phyloP scores from a whole-genome alignment of 805 yeast species.

The Maudiozyma serrabonitensis region DNA sequence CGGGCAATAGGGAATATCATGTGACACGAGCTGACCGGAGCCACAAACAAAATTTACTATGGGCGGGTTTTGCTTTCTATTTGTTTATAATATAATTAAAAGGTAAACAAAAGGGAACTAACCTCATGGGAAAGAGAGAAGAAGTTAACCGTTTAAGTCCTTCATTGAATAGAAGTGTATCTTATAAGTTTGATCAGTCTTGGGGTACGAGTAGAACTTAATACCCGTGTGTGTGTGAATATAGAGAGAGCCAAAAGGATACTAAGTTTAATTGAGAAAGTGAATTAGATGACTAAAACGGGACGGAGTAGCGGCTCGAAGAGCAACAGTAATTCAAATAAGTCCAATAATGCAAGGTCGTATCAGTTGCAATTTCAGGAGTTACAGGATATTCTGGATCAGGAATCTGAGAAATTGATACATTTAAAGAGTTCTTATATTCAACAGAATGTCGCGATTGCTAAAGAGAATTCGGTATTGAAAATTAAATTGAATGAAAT shows the following conservation, averaged over 20 bases:
- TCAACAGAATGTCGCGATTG: conserved; percentile 44
- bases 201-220: too few relatives aligned
- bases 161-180: too few relatives aligned
- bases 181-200: too few relatives aligned
- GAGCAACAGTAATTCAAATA: not conserved
- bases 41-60: not conserved
- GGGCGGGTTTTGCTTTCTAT: too few relatives aligned
- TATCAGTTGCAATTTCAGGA: conserved; percentile 18
- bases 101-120: too few relatives aligned
- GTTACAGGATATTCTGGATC: conserved; percentile 23
- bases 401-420: conserved; percentile 14
- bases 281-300: not conserved
- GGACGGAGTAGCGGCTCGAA: not conserved
- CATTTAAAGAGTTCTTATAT: conserved; percentile 19
- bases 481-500: conserved; percentile 42
- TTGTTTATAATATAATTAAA: too few relatives aligned
- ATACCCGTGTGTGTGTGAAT: too few relatives aligned
- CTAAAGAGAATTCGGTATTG: conserved; percentile 46
- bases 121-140: not conserved
- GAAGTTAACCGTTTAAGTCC: too few relatives aligned
- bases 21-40: too few relatives aligned
- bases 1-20: not conserved
- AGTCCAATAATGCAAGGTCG: not conserved
- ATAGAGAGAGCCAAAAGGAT: too few relatives aligned
- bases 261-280: too few relatives aligned